Evolutionary conservation across 768 basidiomycete species (phyloP).

Genomic region (Trametes sanguinea): DNA sequence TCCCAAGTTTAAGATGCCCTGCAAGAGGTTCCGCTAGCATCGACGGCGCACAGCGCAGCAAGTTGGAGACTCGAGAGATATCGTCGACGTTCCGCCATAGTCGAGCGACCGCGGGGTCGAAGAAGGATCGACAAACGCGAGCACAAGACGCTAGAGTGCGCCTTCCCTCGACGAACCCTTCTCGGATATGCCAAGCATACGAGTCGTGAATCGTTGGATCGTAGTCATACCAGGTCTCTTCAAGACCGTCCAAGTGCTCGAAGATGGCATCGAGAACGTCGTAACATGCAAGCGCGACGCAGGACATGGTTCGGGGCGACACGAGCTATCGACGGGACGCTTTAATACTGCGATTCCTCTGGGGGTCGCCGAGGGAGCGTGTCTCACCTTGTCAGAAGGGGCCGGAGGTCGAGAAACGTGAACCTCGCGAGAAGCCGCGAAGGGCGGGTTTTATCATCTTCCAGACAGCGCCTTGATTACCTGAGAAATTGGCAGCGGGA

Average conservation of each 20-base stretch:
- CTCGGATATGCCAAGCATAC: slow-evolving; percentile 4
- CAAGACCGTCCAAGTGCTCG: slow-evolving; percentile 1
- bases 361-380: no score
- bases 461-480: no score
- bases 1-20: not conserved
- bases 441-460: no score
- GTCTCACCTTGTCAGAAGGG: no score
- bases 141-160: slow-evolving; percentile 12
- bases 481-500: no score
- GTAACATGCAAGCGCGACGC: slow-evolving; percentile 3
- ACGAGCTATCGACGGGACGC: not conserved
- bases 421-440: no score
- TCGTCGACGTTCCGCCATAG: slow-evolving; percentile 18
- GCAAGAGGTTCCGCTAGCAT: not conserved
- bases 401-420: no score
- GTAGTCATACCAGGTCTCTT: slow-evolving; percentile 19
- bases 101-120: slow-evolving; percentile 9
- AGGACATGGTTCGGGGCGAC: not conserved
- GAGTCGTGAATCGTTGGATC: slow-evolving; percentile 5
- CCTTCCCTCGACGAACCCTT: not conserved
- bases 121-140: slow-evolving; percentile 13
- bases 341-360: no score
- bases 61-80: not conserved
- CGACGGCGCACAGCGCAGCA: not conserved
- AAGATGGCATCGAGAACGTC: slow-evolving; percentile 16